These are phyloP conservation scores for Plantago elongata DNA, from an alignment of 257 asterid genomes.

Conservation along the genomic window DNA sequence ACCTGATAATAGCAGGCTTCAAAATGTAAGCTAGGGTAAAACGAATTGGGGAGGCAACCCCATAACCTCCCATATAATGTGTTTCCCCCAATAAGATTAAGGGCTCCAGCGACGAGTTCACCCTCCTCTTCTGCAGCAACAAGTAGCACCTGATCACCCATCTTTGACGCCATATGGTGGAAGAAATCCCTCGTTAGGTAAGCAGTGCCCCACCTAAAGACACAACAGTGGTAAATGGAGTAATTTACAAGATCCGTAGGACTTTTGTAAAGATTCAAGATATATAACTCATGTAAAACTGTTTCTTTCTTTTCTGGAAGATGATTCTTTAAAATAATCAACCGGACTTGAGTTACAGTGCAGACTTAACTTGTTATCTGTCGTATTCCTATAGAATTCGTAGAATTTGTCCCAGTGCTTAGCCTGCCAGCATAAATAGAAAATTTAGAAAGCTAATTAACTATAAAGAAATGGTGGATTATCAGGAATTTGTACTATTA, in stretches of 20 bases:
- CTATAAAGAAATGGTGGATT: neutral
- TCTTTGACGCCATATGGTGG: slow-evolving; percentile 83
- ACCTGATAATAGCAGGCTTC: slow-evolving; percentile 99
- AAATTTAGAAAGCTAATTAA: slow-evolving; percentile 15
- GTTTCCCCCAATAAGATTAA: slow-evolving; percentile 89
- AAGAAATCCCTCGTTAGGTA: slow-evolving; percentile 93
- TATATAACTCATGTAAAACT: no score
- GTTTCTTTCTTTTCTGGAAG: no score
- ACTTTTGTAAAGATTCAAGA: neutral
- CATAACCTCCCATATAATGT: slow-evolving; percentile 88
- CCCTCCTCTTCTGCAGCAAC: slow-evolving; percentile 81
- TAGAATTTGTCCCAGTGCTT: slow-evolving; percentile 94
- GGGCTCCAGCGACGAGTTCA: slow-evolving; percentile 84
- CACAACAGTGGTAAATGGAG: slow-evolving; percentile 11
- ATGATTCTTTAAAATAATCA: slow-evolving; percentile 11
- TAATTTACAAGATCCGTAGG: slow-evolving; percentile 8
- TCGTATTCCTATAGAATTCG: slow-evolving; percentile 82
- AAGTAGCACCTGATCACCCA: slow-evolving; percentile 83
- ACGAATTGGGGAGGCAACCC: slow-evolving; percentile 91
- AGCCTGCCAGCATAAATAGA: slow-evolving; percentile 48
- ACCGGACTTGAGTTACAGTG: slow-evolving; percentile 19
- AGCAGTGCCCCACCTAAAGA: slow-evolving; percentile 91
- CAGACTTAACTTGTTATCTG: slow-evolving; percentile 66
- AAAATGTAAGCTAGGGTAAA: slow-evolving; percentile 84
- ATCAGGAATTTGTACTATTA: neutral